Conservation (phyloP, 1,284 basidiomycete genomes). For the Caloboletus inedulis region DNA sequence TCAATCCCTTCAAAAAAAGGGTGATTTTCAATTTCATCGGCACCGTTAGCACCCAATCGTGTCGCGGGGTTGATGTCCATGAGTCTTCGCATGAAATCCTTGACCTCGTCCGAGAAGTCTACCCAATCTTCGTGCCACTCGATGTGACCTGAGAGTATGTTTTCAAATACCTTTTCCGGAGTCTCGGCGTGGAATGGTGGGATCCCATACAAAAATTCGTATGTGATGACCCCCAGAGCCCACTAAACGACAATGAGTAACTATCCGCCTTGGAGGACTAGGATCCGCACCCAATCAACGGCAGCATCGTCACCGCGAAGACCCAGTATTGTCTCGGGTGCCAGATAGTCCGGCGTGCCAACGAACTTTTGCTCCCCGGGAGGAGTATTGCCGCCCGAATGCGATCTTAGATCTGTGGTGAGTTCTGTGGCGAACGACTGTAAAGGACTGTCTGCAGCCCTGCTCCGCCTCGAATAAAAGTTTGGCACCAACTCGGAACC, state of each 20-base stretch:
- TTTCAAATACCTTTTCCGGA: constrained; percentile 97
- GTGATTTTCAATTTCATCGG: constrained; percentile 91
- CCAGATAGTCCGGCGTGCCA: constrained; percentile 95
- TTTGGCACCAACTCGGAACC: constrained; percentile 75
- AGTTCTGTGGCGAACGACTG: constrained; percentile 80
- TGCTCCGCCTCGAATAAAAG: constrained; percentile 55
- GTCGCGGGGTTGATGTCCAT: constrained; percentile 79
- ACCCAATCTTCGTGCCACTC: constrained; percentile 95
- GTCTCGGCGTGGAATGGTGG: constrained; percentile 98
- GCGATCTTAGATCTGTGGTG: constrained; percentile 74
- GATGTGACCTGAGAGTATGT: constrained; percentile 94
- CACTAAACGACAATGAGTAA: constrained; percentile 51
- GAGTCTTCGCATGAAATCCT: constrained; percentile 88
- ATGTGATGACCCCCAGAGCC: constrained; percentile 97
- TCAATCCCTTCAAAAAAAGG: constrained; percentile 90
- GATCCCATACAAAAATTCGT: constrained; percentile 96
- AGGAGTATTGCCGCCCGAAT: constrained; percentile 61
- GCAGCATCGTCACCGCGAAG: constrained; percentile 93
- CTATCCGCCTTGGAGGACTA: constrained; percentile 3
- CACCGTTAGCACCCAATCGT: constrained; percentile 85
- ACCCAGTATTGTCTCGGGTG: constrained; percentile 95
- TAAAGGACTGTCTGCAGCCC: constrained; percentile 66
- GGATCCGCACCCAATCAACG: constrained; percentile 86
- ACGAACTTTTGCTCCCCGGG: constrained; percentile 91
- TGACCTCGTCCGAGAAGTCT: constrained; percentile 84